A percentile compares a stretch with the other conserved stretches of the same genome.
These are phyloP conservation scores for Anisodus acutangulus DNA, from an alignment of 257 asterid genomes.

Conservation along the genomic window DNA sequence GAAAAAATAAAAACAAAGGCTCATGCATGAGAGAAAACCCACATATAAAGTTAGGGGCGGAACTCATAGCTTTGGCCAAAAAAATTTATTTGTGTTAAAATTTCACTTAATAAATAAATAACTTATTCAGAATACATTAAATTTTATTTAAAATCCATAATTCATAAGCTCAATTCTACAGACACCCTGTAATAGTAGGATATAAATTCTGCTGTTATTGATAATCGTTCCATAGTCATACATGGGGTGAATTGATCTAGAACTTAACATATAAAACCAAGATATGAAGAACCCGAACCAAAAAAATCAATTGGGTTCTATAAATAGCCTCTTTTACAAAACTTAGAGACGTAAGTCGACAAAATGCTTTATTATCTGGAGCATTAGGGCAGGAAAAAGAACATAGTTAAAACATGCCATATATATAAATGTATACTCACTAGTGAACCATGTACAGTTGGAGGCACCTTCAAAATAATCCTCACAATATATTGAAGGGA, in stretches of 20 bases:
- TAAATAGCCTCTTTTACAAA: conserved; percentile 13
- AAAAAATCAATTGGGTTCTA: conserved; percentile 22
- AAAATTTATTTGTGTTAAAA: neutral
- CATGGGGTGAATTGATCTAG: neutral
- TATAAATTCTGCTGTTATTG: conserved; percentile 3
- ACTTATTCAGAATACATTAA: neutral
- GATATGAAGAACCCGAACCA: conserved; percentile 1
- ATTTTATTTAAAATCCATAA: no score
- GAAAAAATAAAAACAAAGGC: neutral
- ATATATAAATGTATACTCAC: conserved; percentile 16
- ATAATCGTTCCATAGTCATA: conserved; percentile 20
- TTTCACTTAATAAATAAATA: neutral
- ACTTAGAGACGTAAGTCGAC: neutral
- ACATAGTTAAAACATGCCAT: neutral
- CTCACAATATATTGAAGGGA: neutral
- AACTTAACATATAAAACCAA: neutral
- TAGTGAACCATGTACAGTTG: conserved; percentile 17
- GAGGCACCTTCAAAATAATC: conserved; percentile 14
- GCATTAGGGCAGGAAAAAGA: neutral
- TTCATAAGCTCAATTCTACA: no score
- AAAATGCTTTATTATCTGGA: neutral
- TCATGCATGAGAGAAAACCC: neutral
- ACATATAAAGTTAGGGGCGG: neutral
- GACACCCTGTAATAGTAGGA: neutral
- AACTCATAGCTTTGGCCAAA: neutral